phyloP scores from a whole-genome alignment of 1,284 basidiomycete species.

The Ustilago cynodontis region DNA sequence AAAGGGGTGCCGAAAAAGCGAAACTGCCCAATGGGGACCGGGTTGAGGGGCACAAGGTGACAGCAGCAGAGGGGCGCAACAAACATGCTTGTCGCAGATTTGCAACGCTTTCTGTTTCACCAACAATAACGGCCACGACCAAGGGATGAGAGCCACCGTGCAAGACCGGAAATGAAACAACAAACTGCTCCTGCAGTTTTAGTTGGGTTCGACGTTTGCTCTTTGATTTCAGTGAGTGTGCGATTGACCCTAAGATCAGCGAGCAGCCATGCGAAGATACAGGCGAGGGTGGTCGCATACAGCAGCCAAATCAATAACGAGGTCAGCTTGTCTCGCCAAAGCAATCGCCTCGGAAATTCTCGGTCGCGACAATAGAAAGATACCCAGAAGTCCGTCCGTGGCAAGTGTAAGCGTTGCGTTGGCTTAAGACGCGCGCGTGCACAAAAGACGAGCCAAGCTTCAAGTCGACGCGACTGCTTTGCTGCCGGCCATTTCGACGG shows the following conservation, averaged over 20 bases:
- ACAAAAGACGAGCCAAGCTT: no score
- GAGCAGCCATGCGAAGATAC: constrained; percentile 2
- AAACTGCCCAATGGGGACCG: constrained; percentile 5
- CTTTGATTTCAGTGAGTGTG: no score
- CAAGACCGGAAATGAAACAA: constrained; percentile 2
- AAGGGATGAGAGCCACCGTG: background rate
- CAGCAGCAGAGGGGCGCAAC: constrained; percentile 6
- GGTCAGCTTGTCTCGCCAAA: constrained; percentile 11
- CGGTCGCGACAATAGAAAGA: background rate
- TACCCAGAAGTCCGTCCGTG: constrained; percentile 12
- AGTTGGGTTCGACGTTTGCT: background rate
- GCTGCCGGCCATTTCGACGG: background rate
- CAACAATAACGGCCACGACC: background rate
- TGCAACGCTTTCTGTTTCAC: background rate
- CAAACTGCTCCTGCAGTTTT: background rate
- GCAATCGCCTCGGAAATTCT: constrained; percentile 7
- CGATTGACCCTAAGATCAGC: background rate
- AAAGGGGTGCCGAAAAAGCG: background rate
- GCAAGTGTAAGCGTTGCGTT: no score
- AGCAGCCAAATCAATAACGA: background rate
- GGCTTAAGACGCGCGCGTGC: no score
- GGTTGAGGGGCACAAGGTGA: background rate
- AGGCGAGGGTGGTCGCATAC: background rate
- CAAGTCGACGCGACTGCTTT: background rate
- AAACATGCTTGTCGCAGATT: constrained; percentile 26